phyloP scores from a whole-genome alignment of 352 stramenopile genomes.

The Thraustotheca clavata region DNA sequence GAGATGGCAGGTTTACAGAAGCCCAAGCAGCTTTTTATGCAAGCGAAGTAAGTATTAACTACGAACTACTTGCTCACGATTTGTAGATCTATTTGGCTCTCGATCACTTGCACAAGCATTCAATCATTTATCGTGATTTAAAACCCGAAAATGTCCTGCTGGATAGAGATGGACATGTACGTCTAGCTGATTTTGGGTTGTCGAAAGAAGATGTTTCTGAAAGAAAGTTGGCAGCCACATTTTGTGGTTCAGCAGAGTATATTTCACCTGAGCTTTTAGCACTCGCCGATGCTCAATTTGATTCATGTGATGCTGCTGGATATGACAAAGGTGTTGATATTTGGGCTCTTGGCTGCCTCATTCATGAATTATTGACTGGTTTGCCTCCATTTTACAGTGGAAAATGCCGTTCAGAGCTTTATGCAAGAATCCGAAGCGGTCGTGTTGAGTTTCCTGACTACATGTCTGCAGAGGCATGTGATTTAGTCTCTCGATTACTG shows the following conservation, averaged over 20 bases:
- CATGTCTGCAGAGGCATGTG: conserved; percentile 36
- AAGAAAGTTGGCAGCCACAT: conserved; percentile 43
- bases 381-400: conserved; percentile 79
- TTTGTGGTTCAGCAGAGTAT: conserved; percentile 86
- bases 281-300: conserved; percentile 32
- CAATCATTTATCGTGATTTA: conserved; percentile 84
- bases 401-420: conserved; percentile 46
- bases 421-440: conserved; percentile 47
- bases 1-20: conserved; percentile 61
- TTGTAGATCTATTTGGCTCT: conserved; percentile 69
- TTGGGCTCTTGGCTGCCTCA: conserved; percentile 76
- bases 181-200: conserved; percentile 87
- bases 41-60: conserved; percentile 45
- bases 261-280: conserved; percentile 69
- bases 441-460: conserved; percentile 41
- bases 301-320: conserved; percentile 31
- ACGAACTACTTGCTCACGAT: background rate
- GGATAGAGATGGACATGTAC: conserved; percentile 74
- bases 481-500: conserved; percentile 47
- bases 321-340: conserved; percentile 87
- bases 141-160: conserved; percentile 91
- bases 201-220: conserved; percentile 59
- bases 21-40: conserved; percentile 79
- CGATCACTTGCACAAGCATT: conserved; percentile 57
- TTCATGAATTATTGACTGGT: conserved; percentile 88